These are phyloP conservation scores for Haberlea rhodopensis DNA, from an alignment of 257 asterid genomes.

Conservation along the genomic window DNA sequence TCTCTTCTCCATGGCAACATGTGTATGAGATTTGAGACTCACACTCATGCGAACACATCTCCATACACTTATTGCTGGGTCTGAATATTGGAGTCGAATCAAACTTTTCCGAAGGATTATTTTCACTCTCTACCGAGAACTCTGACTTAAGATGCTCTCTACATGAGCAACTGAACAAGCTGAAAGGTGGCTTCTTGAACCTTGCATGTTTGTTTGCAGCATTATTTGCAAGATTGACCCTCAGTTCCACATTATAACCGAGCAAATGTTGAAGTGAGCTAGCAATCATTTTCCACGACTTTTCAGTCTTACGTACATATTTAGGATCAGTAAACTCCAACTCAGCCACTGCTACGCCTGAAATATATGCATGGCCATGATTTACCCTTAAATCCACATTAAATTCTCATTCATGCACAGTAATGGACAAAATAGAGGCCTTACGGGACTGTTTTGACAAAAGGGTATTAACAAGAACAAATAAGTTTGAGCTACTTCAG, in stretches of 20 bases:
- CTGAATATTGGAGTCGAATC: constrained; percentile 36
- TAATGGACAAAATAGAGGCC: background rate
- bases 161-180: constrained; percentile 65
- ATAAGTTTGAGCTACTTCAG: no score
- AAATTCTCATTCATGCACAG: background rate
- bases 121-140: constrained; percentile 41
- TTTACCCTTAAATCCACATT: background rate
- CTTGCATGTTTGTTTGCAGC: constrained; percentile 27
- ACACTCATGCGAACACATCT: constrained; percentile 53
- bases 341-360: constrained; percentile 77
- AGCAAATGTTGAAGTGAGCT: constrained; percentile 68
- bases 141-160: constrained; percentile 44
- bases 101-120: constrained; percentile 45
- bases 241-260: constrained; percentile 72
- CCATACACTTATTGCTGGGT: constrained; percentile 45
- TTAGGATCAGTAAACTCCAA: constrained; percentile 65
- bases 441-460: no score
- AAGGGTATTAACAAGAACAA: no score
- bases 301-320: constrained; percentile 69
- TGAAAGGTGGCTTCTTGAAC: constrained; percentile 44
- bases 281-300: constrained; percentile 80
- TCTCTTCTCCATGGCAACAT: constrained; percentile 50
- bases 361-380: background rate
- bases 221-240: constrained; percentile 43
- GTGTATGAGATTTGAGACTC: constrained; percentile 48